Evolutionary conservation across 768 basidiomycete genomes (phyloP), one percentile per base, ranked within the genome.

Genomic region (Trametes maxima): DNA sequence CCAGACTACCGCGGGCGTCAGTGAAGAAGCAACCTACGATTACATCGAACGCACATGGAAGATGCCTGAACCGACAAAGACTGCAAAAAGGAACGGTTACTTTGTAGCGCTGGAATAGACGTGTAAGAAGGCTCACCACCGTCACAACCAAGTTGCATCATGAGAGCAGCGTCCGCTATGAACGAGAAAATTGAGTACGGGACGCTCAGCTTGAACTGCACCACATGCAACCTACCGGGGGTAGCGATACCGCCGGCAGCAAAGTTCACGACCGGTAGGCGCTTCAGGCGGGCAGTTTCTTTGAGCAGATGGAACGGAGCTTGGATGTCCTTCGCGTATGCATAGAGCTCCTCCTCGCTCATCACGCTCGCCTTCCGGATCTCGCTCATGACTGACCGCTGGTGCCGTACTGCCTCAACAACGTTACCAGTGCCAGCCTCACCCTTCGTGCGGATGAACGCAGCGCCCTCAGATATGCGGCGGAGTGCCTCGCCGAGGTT

Each of bases 61-160:
- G 71, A 98, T 95, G 49, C 96, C 96, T 19, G 95, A 97, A 40
- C 96, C 96, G 62, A 99, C 96, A 68, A 99, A 99, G 35, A 99
- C 96, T 92, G 71, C 1, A 48, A 46, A 56, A 42, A 35, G 50
- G 14, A 49, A 53, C 62, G 16, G 19, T 52, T 14, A 66, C 14
- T 8, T n/a, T n/a, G 37, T 13, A 2, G 21, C 52, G 50, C 50
- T 28, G 28, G 25, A 59, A 64, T 35, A 42, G 54, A 59, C 52
- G 44, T 16, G 36, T 28, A 50, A 44, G 54, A 28, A 55, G 10
- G 74, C 87, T 64, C 70, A 95, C 95, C 90, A 80, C 95, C 94
- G 71, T 96, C 96, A 74, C 94, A 94, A 37, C 96, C 94, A 37
- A 98, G 84, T 71, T 96, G 94, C 95, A 98, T 98, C 96, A 98